Evolutionary conservation across 768 basidiomycete genomes (phyloP).

Genomic region (Kwoniella bestiolae): DNA sequence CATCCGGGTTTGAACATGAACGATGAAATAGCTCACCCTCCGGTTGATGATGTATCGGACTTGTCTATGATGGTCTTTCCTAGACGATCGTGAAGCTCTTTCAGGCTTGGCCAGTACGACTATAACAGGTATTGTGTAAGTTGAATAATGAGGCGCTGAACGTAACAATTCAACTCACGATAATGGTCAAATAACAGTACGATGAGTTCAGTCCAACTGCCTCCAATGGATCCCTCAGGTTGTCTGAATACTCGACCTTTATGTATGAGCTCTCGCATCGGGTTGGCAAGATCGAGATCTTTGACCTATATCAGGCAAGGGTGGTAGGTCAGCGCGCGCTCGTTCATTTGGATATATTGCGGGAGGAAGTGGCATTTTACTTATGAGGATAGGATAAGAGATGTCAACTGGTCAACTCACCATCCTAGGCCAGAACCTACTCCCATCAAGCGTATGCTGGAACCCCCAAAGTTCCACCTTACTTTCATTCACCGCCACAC

Average conservation of each 20-base stretch:
- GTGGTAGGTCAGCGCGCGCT: too few species aligned
- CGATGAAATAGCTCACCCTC: constrained; percentile 33
- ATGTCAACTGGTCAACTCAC: too few species aligned
- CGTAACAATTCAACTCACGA: constrained; percentile 61
- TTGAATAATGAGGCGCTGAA: background rate
- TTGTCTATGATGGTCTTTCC: constrained; percentile 27
- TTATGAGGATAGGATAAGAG: too few species aligned
- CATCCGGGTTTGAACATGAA: too few species aligned
- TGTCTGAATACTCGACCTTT: constrained; percentile 81
- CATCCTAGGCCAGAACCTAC: constrained; percentile 43
- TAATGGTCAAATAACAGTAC: constrained; percentile 96
- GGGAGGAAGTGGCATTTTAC: too few species aligned
- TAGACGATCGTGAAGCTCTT: constrained; percentile 23
- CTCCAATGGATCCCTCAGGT: constrained; percentile 75
- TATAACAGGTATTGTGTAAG: background rate
- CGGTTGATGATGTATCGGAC: constrained; percentile 43
- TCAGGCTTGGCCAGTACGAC: constrained; percentile 45
- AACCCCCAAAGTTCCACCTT: constrained; percentile 85
- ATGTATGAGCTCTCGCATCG: constrained; percentile 80
- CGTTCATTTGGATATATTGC: too few species aligned
- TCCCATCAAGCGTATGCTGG: constrained; percentile 46
- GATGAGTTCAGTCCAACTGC: constrained; percentile 84
- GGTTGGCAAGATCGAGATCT: constrained; percentile 88
- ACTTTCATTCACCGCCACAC: constrained; percentile 79
- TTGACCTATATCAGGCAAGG: too few species aligned